Conservation (phyloP, 345 rosid species). For the Cardamine resedifolia region DNA sequence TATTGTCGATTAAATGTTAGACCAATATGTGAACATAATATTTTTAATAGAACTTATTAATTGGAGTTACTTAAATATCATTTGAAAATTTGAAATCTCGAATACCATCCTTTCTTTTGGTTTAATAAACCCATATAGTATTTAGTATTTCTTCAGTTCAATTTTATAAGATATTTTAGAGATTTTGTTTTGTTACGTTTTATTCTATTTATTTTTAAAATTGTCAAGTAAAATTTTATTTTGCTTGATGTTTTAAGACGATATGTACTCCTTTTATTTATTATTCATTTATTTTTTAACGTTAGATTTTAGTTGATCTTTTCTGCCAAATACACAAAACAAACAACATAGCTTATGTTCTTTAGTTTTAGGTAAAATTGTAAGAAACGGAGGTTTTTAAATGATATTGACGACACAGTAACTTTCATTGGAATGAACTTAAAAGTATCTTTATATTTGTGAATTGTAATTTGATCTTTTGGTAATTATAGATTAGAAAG, state of each 20-base stretch:
- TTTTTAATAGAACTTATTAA: background rate
- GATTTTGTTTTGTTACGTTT: background rate
- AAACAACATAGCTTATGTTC: no score
- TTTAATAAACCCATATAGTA: background rate
- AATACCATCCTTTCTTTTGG: background rate
- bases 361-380: no score
- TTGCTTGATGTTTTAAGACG: background rate
- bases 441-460: background rate
- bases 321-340: no score
- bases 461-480: background rate
- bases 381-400: background rate
- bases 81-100: background rate
- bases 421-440: background rate
- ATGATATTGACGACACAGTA: background rate
- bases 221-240: background rate
- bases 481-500: no score
- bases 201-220: background rate
- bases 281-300: background rate
- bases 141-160: background rate
- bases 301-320: background rate
- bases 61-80: background rate
- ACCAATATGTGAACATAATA: background rate
- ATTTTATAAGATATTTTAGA: background rate
- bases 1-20: constrained; percentile 19
- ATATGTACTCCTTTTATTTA: background rate